A percentile compares a stretch with the other conserved stretches of the same genome.
Conservation (phyloP, 495 filamentous ascomycete genomes). For the Neurospora sp. region DNA sequence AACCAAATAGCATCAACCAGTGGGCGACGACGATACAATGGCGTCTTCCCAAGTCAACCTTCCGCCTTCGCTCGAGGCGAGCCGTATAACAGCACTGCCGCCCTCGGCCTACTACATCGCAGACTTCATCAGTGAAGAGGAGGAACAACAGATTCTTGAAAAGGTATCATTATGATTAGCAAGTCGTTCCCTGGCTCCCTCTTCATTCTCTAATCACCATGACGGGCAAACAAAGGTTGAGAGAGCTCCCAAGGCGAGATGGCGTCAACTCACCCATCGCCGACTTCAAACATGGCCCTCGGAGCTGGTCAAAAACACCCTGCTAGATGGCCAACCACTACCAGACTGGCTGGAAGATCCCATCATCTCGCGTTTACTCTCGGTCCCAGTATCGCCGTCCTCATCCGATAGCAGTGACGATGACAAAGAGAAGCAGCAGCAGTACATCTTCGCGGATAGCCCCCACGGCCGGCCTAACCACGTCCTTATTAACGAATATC, state of each 20-base stretch:
- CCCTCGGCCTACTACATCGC: conserved; percentile 73
- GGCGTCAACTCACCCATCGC: conserved; percentile 76
- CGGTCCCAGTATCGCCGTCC: conserved; percentile 26
- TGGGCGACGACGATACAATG: background rate
- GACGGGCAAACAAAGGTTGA: conserved; percentile 27
- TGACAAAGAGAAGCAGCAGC: conserved; percentile 3
- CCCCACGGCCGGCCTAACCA: conserved; percentile 79
- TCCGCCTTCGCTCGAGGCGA: conserved; percentile 37
- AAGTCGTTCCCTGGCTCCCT: background rate
- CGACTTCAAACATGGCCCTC: conserved; percentile 88
- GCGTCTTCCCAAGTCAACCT: conserved; percentile 13
- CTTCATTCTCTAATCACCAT: conserved; percentile 7
- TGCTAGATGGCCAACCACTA: conserved; percentile 59
- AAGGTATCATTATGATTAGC: conserved; percentile 40
- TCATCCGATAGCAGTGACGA: conserved; percentile 1
- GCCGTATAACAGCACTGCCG: conserved; percentile 50
- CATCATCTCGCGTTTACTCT: conserved; percentile 55
- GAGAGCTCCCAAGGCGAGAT: conserved; percentile 61
- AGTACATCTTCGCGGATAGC: conserved; percentile 53
- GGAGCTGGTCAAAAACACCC: conserved; percentile 58
- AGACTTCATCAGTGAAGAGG: conserved; percentile 68
- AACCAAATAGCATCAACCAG: background rate
- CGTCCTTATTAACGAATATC: conserved; percentile 88
- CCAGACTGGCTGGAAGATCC: conserved; percentile 68
- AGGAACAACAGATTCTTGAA: conserved; percentile 59